Evolutionary conservation across 2,329 filamentous ascomycete species (phyloP), one percentile per base, ranked within the genome.

Genomic region (Botrytis medusae): DNA sequence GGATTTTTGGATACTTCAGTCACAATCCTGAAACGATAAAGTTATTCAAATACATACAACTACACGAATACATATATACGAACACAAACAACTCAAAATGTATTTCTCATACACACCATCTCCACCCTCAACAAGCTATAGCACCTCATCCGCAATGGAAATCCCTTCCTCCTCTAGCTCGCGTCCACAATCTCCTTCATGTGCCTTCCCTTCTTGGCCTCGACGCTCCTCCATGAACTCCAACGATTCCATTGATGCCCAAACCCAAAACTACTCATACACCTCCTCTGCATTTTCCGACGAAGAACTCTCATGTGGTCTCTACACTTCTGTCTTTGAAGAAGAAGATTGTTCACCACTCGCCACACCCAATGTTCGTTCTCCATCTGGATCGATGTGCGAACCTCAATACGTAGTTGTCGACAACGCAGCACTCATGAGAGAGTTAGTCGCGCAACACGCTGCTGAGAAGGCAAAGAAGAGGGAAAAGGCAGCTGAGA

Each of bases 141-240:
- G 75, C 44, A 74, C 76, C 63, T 76, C 76, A 44, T 69, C 74
- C 29, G 75, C 79, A 20, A 79, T 80, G 76, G 76, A 79, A 62
- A 80, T 80, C 71, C 78, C 77, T 60, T 73, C 77, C 12, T 71
- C 74, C 20, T 76, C 76, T 16, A 72, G 69, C 65, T 71, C 76
- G 14, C 72, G 77, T 20, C 69, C 78, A 34, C 76, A 75, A 46
- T 79, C 80, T 20, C 73, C 79, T 10, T 79, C 79, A 0, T 89
- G 87, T 82, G 88, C 87, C 40, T 89, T 86, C 76, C 88, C 88
- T 42, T 88, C 86, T 37, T 90, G 88, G 88, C 87, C 87, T 40
- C 85, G 87, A 73, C 84, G 87, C 60, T 83, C 84, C 25, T 87
- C 86, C 57, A 84, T 89, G 74, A 76, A 78, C 72, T 76, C 76